phyloP scores from a whole-genome alignment of 306 rosid species.

The Dryas drummondii region DNA sequence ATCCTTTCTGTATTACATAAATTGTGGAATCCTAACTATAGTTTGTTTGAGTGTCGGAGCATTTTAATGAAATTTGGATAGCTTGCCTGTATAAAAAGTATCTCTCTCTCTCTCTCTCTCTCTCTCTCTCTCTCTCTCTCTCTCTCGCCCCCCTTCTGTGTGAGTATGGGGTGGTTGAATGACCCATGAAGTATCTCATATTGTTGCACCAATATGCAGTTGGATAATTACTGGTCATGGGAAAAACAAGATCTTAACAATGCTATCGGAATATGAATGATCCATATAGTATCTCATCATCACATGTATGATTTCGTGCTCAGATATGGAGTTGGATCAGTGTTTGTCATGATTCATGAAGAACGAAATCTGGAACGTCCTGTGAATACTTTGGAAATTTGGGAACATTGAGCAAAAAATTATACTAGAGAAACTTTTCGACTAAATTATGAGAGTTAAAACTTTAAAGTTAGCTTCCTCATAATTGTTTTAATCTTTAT shows the following conservation, averaged over 20 bases:
- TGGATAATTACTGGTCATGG: not conserved
- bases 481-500: not conserved
- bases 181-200: not conserved
- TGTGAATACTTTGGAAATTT: slow-evolving; percentile 1
- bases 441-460: not conserved
- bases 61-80: not conserved
- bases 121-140: too few relatives aligned
- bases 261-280: not conserved
- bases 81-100: not conserved
- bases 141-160: too few relatives aligned
- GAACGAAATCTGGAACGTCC: not conserved
- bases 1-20: not conserved
- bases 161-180: not conserved
- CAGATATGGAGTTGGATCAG: not conserved
- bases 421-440: not conserved
- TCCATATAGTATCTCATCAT: not conserved
- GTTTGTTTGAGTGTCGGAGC: not conserved
- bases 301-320: not conserved
- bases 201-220: not conserved
- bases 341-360: not conserved
- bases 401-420: not conserved
- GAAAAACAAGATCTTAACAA: not conserved
- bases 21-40: not conserved
- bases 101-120: too few relatives aligned
- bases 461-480: not conserved